phyloP scores from a whole-genome alignment of 2,329 filamentous ascomycete genomes.

The Fusarium fracticaudum region DNA sequence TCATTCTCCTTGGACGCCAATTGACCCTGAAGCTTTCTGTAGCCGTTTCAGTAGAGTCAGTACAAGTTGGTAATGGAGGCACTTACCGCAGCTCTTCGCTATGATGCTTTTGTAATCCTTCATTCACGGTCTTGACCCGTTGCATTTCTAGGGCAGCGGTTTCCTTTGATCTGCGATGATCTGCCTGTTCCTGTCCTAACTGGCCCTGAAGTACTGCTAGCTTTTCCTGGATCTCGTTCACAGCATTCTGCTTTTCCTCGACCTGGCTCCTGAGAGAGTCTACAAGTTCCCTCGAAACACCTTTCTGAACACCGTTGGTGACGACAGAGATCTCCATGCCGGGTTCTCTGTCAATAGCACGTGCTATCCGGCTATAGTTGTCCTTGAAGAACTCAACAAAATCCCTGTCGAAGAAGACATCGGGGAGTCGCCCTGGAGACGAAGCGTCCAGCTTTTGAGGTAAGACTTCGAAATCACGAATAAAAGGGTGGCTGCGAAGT shows the following conservation, averaged over 20 bases:
- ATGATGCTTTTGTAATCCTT: conserved; percentile 75
- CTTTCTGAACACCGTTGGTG: conserved; percentile 82
- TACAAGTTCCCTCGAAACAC: conserved; percentile 92
- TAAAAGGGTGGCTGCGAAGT: conserved; percentile 78
- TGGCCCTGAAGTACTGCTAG: conserved; percentile 60
- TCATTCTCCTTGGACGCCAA: conserved; percentile 43
- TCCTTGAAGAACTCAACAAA: conserved; percentile 97
- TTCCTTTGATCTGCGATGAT: conserved; percentile 73
- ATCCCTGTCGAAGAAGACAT: conserved; percentile 84
- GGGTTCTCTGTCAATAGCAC: conserved; percentile 91
- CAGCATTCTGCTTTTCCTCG: conserved; percentile 70
- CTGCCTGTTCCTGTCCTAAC: conserved; percentile 77
- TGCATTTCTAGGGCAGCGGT: conserved; percentile 53
- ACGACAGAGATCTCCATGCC: conserved; percentile 85
- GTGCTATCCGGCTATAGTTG: conserved; percentile 85
- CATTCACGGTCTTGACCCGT: conserved; percentile 71
- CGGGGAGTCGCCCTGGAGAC: conserved; percentile 66
- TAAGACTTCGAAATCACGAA: conserved; percentile 90
- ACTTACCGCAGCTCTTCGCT: conserved; percentile 69
- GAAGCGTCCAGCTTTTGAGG: conserved; percentile 71
- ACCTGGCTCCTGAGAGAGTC: conserved; percentile 84
- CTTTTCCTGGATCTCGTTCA: conserved; percentile 59
- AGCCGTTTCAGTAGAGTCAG: conserved; percentile 27
- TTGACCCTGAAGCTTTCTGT: conserved; percentile 47
- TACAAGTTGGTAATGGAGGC: not conserved